phyloP scores from a whole-genome alignment of 495 filamentous ascomycete genomes.

The Chaetomium tenue region DNA sequence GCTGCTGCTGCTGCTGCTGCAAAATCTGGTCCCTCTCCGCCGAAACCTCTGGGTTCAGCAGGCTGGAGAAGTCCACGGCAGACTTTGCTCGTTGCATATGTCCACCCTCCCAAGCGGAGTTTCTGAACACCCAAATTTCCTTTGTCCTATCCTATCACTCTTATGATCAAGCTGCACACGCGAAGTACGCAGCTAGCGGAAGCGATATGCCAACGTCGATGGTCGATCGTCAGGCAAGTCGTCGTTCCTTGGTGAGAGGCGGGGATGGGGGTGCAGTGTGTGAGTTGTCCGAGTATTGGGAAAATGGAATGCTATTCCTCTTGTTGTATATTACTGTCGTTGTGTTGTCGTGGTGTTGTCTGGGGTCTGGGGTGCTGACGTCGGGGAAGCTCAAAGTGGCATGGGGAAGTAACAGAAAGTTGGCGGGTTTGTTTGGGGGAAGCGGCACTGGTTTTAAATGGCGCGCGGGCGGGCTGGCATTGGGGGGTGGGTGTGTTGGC shows the following conservation, averaged over 20 bases:
- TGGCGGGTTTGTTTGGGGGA: constrained; percentile 33
- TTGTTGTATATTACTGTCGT: background rate
- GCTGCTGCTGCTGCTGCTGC: constrained; percentile 34
- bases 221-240: background rate
- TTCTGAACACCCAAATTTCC: constrained; percentile 14
- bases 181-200: constrained; percentile 26
- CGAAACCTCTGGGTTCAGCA: constrained; percentile 62
- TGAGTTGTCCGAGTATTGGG: background rate
- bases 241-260: constrained; percentile 9
- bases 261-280: background rate
- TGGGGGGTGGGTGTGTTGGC: constrained; percentile 16
- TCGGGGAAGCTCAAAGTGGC: constrained; percentile 32
- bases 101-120: constrained; percentile 37
- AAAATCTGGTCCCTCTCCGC: constrained; percentile 25
- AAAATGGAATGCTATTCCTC: background rate
- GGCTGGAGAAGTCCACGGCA: constrained; percentile 74
- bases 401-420: constrained; percentile 37
- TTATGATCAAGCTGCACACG: constrained; percentile 29
- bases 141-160: constrained; percentile 7
- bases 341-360: constrained; percentile 10
- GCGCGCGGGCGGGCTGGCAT: constrained; percentile 30
- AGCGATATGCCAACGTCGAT: background rate
- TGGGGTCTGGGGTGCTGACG: constrained; percentile 29
- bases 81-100: constrained; percentile 74
- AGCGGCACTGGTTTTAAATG: constrained; percentile 43